phyloP scores from a whole-genome alignment of 2,329 filamentous ascomycete genomes.

The Talaromyces sp. region DNA sequence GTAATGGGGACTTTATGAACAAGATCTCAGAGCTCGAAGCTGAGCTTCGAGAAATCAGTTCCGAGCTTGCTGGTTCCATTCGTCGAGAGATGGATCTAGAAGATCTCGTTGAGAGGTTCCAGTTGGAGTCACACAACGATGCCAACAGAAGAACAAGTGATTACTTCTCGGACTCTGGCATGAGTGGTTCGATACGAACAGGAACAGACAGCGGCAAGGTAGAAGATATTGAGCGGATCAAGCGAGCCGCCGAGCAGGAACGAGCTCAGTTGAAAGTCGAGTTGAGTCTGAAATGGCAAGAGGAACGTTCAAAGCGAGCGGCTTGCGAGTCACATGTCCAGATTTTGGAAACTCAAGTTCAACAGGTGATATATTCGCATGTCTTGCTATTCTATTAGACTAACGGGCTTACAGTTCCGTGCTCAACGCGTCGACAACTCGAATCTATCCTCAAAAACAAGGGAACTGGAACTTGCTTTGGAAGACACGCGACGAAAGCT shows the following conservation, averaged over 20 bases:
- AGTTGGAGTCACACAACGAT: conserved; percentile 63
- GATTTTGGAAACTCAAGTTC: conserved; percentile 72
- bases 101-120: conserved; percentile 83
- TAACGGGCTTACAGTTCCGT: conserved; percentile 33
- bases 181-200: conserved; percentile 60
- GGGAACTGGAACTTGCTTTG: conserved; percentile 73
- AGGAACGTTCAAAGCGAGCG: conserved; percentile 72
- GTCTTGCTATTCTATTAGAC: neutral
- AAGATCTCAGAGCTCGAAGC: conserved; percentile 86
- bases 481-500: conserved; percentile 80
- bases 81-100: conserved; percentile 94
- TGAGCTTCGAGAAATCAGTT: conserved; percentile 88
- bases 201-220: conserved; percentile 57
- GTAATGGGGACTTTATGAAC: conserved; percentile 45
- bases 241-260: conserved; percentile 83
- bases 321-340: conserved; percentile 80
- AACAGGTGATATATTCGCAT: conserved; percentile 49
- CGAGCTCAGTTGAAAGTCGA: conserved; percentile 82
- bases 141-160: conserved; percentile 79
- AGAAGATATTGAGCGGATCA: conserved; percentile 76
- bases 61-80: conserved; percentile 88
- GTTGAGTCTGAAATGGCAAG: conserved; percentile 78
- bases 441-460: conserved; percentile 56
- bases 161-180: conserved; percentile 95
- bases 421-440: conserved; percentile 53